Base-by-base conservation (phyloP, 257 asterid species). In the Ophiorrhiza pumila region DNA sequence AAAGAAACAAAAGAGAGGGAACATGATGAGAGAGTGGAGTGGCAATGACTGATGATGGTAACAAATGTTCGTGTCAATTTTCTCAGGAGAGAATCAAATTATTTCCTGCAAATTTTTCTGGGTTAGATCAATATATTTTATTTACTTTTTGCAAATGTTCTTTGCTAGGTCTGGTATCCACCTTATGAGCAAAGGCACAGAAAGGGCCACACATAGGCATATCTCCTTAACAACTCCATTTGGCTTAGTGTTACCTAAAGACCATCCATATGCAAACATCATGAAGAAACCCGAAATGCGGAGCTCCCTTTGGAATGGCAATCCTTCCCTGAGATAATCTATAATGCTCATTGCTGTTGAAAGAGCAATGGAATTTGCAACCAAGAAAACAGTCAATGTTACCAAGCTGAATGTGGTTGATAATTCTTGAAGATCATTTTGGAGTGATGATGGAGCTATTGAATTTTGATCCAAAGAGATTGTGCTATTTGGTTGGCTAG, bases 301-400 rank as follows among this genome's bases (percentile, higher is more conserved):
- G 12, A 79, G 79, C 79, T 79, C 83, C 42, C 80, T 75, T 14
- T 71, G 80, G 23, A 71, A 75, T 5, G 83, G 80, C 27, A 75
- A 55, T n/a, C 76, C 76, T 9, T 1, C n/a, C 7, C 66, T 79
- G 3, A 74, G 52, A 39, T 75, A 57, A 42, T 57, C 77, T 18
- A 71, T 57, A 39, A 69, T 63, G 72, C 68, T 74, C 5, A 31
- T 15, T 4, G 83, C 35, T 0, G 83, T 50, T 0, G 71, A 34
- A 74, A 79, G 65, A 0, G 77, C 79, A 9, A 79, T 27, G 7
- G 77, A n/a, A 39, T 79, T 79, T 17, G 66, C 77, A 37, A 45
- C 58, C 71, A 71, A 46, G 57, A 74, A 79, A 35, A 65, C 56
- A 1, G 70, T 69, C 11, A 64, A 35, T 0, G 69, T 14, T 0